Conservation (phyloP, 176 grass and related monocot species). For the Dactylis glomerata region DNA sequence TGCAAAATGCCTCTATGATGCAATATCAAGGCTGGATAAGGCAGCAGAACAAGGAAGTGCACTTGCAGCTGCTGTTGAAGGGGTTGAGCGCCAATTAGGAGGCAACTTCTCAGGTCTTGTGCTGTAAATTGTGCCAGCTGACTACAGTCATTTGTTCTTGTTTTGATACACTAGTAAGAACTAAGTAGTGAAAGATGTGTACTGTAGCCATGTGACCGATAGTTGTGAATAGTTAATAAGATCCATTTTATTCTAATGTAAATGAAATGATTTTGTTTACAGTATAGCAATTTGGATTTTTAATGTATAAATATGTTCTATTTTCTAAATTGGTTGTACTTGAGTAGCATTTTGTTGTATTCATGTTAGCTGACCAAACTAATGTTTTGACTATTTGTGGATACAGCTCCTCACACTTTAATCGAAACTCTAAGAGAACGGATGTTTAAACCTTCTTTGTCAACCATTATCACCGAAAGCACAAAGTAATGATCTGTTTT, state of each 20-base stretch:
- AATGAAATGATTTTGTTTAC: neutral
- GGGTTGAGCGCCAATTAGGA: slow-evolving; percentile 63
- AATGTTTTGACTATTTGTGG: slow-evolving; percentile 29
- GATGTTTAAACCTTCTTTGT: slow-evolving; percentile 92
- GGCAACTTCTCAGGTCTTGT: slow-evolving; percentile 59
- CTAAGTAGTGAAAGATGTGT: slow-evolving; percentile 1
- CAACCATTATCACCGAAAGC: slow-evolving; percentile 68
- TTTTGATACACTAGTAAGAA: slow-evolving; percentile 5
- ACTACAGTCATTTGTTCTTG: neutral
- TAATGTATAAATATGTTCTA: neutral
- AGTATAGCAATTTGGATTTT: neutral
- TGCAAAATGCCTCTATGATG: slow-evolving; percentile 95
- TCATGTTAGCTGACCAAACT: slow-evolving; percentile 15
- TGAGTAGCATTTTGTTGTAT: neutral
- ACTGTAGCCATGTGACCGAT: neutral
- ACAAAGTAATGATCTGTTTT: slow-evolving; percentile 57
- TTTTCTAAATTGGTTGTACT: neutral
- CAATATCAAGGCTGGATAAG: slow-evolving; percentile 93
- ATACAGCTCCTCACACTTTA: slow-evolving; percentile 66
- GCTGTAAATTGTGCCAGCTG: neutral
- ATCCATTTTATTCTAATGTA: neutral
- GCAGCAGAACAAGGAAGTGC: slow-evolving; percentile 81
- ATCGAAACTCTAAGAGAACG: slow-evolving; percentile 77
- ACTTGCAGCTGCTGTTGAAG: slow-evolving; percentile 84
- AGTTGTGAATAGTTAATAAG: slow-evolving; percentile 1